These are phyloP conservation scores for Mesembryanthemum crystallinum DNA, from an alignment of 148 eudicot species.

Conservation along the genomic window DNA sequence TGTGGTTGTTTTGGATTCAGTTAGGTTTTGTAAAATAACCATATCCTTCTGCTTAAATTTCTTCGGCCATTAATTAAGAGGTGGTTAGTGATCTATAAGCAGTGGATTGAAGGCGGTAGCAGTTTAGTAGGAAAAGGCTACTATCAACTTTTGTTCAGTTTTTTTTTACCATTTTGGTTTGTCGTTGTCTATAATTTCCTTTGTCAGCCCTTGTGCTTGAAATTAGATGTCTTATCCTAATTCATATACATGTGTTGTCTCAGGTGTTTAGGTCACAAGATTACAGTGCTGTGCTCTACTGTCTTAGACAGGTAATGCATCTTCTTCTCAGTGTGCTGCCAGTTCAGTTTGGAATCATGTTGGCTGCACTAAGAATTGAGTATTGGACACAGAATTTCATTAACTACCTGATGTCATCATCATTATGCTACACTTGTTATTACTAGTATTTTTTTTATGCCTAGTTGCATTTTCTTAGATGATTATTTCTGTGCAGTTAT, in stretches of 20 bases:
- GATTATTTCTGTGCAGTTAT: conserved; percentile 51
- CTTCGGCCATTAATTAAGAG: background rate
- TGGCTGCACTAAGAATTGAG: background rate
- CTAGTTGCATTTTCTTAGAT: conserved; percentile 1
- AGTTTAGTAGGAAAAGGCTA: background rate
- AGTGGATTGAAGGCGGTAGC: background rate
- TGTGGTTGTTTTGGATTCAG: too few relatives aligned
- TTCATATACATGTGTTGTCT: background rate
- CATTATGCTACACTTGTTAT: background rate
- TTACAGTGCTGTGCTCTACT: conserved; percentile 83
- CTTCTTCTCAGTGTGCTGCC: background rate
- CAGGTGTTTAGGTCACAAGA: conserved; percentile 98
- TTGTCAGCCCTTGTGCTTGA: background rate
- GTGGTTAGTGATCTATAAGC: background rate
- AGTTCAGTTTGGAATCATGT: background rate
- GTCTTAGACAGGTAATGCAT: conserved; percentile 76
- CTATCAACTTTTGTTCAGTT: background rate
- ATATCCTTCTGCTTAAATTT: too few relatives aligned
- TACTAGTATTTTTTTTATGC: background rate
- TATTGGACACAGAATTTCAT: background rate
- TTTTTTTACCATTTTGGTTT: background rate
- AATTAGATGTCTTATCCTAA: background rate
- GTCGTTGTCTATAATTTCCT: background rate
- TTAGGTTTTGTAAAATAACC: too few relatives aligned
- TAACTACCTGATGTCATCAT: too few relatives aligned